Evolutionary conservation across 352 stramenopile genomes (phyloP).

Genomic region (Blastocystis sp.): DNA sequence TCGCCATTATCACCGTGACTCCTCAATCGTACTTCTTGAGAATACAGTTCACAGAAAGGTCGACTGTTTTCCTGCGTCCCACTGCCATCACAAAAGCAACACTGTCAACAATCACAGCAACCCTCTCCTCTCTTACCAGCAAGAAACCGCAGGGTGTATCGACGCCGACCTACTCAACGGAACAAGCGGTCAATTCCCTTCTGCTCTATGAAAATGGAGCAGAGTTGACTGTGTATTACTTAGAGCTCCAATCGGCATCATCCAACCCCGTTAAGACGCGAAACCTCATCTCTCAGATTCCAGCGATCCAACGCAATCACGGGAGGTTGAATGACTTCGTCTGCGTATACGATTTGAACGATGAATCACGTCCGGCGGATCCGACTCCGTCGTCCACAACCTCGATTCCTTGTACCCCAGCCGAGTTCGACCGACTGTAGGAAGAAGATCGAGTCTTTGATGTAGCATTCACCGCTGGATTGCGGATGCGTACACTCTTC

Average conservation of each 20-base stretch:
- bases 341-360: too few relatives aligned
- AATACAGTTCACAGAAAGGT: background rate
- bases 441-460: background rate
- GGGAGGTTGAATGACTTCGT: too few relatives aligned
- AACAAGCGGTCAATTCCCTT: background rate
- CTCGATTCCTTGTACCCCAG: too few relatives aligned
- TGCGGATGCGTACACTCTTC: background rate
- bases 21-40: background rate
- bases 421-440: background rate
- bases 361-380: too few relatives aligned
- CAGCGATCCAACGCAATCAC: too few relatives aligned
- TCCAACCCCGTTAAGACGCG: too few relatives aligned
- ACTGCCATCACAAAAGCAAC: slow-evolving; percentile 28
- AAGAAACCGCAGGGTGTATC: too few relatives aligned
- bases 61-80: background rate
- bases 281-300: too few relatives aligned
- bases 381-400: too few relatives aligned
- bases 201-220: background rate
- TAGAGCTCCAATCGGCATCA: background rate
- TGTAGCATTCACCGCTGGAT: slow-evolving; percentile 18
- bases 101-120: background rate
- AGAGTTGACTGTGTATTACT: background rate
- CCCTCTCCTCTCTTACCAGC: background rate
- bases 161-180: background rate
- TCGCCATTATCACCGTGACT: background rate